Percentiles rank a stretch among this genome's conserved stretches.
phyloP scores from a whole-genome alignment of 1,139 yeast species.

The Hyphopichia fennica region DNA sequence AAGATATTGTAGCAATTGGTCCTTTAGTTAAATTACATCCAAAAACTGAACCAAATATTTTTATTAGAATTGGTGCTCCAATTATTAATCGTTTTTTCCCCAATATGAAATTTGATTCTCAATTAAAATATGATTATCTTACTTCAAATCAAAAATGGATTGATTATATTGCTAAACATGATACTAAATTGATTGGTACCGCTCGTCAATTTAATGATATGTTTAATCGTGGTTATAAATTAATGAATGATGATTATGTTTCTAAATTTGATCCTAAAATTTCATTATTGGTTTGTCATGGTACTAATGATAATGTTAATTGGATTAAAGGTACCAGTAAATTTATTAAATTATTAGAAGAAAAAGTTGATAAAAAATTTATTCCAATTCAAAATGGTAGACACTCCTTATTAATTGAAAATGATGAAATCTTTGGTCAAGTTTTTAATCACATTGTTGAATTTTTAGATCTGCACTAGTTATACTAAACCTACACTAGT shows the following conservation, averaged over 20 bases:
- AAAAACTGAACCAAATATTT: slow-evolving; percentile 54
- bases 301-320: slow-evolving; percentile 48
- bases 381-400: slow-evolving; percentile 31
- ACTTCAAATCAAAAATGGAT: slow-evolving; percentile 55
- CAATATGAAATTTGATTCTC: slow-evolving; percentile 54
- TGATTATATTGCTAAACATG: slow-evolving; percentile 40
- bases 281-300: slow-evolving; percentile 51
- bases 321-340: slow-evolving; percentile 52
- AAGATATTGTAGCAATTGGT: slow-evolving; percentile 60
- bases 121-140: slow-evolving; percentile 52
- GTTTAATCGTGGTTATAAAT: slow-evolving; percentile 58
- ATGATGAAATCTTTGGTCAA: slow-evolving; percentile 31
- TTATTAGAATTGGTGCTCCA: slow-evolving; percentile 48
- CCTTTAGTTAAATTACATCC: slow-evolving; percentile 68
- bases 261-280: slow-evolving; percentile 42
- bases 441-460: slow-evolving; percentile 33
- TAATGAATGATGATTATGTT: slow-evolving; percentile 44
- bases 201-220: slow-evolving; percentile 57
- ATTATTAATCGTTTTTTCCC: slow-evolving; percentile 54
- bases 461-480: slow-evolving; percentile 47
- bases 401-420: slow-evolving; percentile 50
- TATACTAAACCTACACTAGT: too few species aligned
- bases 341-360: slow-evolving; percentile 41
- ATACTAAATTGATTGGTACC: slow-evolving; percentile 43
- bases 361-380: slow-evolving; percentile 28